Base-by-base conservation (phyloP, 495 filamentous ascomycete genomes). In the Penicillium bovifimosum region DNA sequence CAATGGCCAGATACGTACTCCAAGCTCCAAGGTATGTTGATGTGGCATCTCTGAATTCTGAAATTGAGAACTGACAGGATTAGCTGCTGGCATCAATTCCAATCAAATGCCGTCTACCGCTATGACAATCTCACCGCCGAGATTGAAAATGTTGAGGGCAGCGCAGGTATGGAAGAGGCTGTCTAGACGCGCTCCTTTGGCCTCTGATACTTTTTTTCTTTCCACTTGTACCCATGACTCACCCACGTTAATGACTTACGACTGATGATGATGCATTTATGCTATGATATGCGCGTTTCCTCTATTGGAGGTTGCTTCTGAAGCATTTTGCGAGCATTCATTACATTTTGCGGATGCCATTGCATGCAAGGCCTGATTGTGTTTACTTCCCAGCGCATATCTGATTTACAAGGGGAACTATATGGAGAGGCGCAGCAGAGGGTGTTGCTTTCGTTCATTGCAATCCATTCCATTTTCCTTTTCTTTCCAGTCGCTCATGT, bases 1-100 rank as follows among this genome's bases (percentile, higher is more conserved):
- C 93, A 17, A 99, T 99, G 91, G 86, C 89, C 51, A 81, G 90
- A 79, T 96, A 93, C 68, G 87, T 90, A 38, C 76, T 88, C 26
- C 80, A 85, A 61, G 81, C 81, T 16, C 86, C 86, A 46, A 88
- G 83, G 81, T 80, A 68, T 32, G 56, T 56, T 52, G 58, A 54
- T 13, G 9, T 13, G 20, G 18, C 39, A 41, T 41, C 11, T 17
- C 6, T 27, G 4, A 3, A 42, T 47, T 26, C 13, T 9, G 9
- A 24, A 18, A 38, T 24, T 42, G 9, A 41, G 41, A 32, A 28
- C 44, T 65, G 11, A 56, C n/a, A 10, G 34, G n/a, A 13, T 32
- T 54, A 83, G 80, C 50, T 86, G 83, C 63, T 89, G 86, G 86
- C 84, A 87, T 64, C 81, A 87, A 63, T 87, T 87, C 63, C 75